Evolutionary conservation across 768 basidiomycete species (phyloP), one percentile per base, ranked within the genome.

Genomic region (Leccinum boreale): DNA sequence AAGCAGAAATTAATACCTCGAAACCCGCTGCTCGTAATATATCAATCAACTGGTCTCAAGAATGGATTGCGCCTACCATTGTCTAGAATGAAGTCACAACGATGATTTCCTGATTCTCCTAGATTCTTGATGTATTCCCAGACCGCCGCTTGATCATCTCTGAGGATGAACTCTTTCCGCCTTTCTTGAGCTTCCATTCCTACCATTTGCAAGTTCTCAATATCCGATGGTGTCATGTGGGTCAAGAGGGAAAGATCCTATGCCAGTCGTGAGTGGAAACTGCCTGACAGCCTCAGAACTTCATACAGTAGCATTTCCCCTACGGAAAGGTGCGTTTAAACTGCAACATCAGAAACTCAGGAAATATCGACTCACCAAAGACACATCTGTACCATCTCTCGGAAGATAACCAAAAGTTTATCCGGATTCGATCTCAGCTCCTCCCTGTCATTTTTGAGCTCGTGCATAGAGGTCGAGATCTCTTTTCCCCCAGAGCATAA

Each of bases 301-400:
- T 15, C 68, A 78, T 61, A 92, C 92, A 24, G 94, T 97, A 14
- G 94, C 94, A 69, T 98, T 98, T 47, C 95, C 95, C 94, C 93
- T 95, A 28, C 15, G 44, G 24, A 14, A 3, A 9, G 5, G 53
- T 10, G 31, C 12, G 19, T 64, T 64, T 31, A 67, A 53, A 9
- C 10, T 4, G 2, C 53, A 19, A 29, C 4, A 6, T 53, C 33
- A 51, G 24, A 44, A 33, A 39, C 6, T 11, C 23, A 44, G 14
- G 19, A 39, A 12, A 51, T 3, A 24, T 47, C 48, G 36, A 39
- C 57, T 50, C 26, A 52, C 92, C 92, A 94, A 24, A 94, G 79
- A 72, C 90, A 90, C 84, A 94, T 92, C 67, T 94, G 90, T 8
- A 91, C 78, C 89, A 94, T 93, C 70, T 93, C 89, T 55, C 79